Base-by-base conservation (phyloP, 495 filamentous ascomycete genomes). In the Parachaetomium inaequale region DNA sequence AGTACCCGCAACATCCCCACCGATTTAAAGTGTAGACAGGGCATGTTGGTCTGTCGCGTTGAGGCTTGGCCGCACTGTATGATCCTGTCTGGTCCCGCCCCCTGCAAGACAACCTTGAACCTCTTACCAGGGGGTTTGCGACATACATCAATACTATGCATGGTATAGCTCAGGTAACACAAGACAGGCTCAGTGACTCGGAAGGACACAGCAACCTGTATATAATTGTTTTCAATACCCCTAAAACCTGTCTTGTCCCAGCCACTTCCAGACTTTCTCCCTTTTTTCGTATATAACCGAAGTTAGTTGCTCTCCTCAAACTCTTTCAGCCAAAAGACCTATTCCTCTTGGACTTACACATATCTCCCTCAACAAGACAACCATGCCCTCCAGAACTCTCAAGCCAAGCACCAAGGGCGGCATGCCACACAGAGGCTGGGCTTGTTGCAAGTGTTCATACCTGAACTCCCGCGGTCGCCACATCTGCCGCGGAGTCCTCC, bases 111-210 rank as follows among this genome's bases (percentile, higher is more conserved):
- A 23, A 43, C 5, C 23, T n/a, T 19, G 0, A 28, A 15, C 17
- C 43, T 36, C 17, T 3, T 19, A 28, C 29, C 11, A 23, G 42
- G 21, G 29, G 25, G 43, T 59, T 45, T 47, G 56, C 56, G 31
- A 59, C 56, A 59, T 50, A 50, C 56, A 59, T 15, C 55, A 49
- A 47, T 59, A 50, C 14, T 26, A 50, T 50, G 56, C 56, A 26
- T 14, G 21, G 43, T 29, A 21, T 4, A 3, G 43, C 55, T 43
- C 25, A 6, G n/a, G 55, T 58, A 8, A 17, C 29, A 58, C 55
- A 50, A 59, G 45, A 50, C 56, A 46, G 12, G 21, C 21, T n/a
- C 43, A 3, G 19, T 59, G 56, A 59, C 56, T 49, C 56, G 56
- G 56, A 21, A 49, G 40, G 45, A 25, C 19, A 59, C 56, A 59